Base-by-base conservation (phyloP, 2,329 filamentous ascomycete genomes). In the Epichloe amarillans region DNA sequence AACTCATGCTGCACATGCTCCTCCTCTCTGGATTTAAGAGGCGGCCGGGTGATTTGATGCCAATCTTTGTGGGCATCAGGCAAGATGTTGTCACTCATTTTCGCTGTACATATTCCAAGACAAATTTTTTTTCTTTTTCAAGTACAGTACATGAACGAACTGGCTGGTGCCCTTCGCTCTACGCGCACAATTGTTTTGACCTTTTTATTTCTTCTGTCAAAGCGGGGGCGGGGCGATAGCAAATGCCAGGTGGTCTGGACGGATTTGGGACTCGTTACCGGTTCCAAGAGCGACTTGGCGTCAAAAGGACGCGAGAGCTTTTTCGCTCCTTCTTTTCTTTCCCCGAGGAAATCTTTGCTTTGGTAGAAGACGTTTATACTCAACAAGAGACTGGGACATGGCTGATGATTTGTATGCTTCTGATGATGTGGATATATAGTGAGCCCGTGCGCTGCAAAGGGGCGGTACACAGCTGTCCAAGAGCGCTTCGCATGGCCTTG, bases 11-110 rank as follows among this genome's bases (percentile, higher is more conserved):
- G 61, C 63, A 40, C 60, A 66, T 15, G 54, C 68, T 12, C 64
- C 63, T 17, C 61, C 66, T 12, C 54, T 73, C 49, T 80, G 77
- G 77, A 80, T 80, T 55, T 79, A 59, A 58, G 45, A n/a, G 35
- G 15, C 4, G 30, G 21, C 8, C 19, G 0, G 33, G 15, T 19
- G 36, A 30, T 47, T 15, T 38, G 50, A 45, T 35, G 35, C 14
- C n/a, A 38, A n/a, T 23, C 6, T 17, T 30, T n/a, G 12, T n/a
- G 14, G 14, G 21, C 11, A 19, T 15, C 8, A 30, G 23, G 21
- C 46, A 26, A 15, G 19, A 40, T 47, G 15, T 41, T 49, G 52
- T 44, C 26, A 49, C 56, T 49, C 35, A 36, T 42, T 62, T 64
- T 58, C 55, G 58, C 56, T 62, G 62, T 65, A 64, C 53, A 66